A percentile compares a stretch with the other conserved stretches of the same genome.
phyloP scores from a whole-genome alignment of 805 yeast species.

The Metschnikowia reukaufii region DNA sequence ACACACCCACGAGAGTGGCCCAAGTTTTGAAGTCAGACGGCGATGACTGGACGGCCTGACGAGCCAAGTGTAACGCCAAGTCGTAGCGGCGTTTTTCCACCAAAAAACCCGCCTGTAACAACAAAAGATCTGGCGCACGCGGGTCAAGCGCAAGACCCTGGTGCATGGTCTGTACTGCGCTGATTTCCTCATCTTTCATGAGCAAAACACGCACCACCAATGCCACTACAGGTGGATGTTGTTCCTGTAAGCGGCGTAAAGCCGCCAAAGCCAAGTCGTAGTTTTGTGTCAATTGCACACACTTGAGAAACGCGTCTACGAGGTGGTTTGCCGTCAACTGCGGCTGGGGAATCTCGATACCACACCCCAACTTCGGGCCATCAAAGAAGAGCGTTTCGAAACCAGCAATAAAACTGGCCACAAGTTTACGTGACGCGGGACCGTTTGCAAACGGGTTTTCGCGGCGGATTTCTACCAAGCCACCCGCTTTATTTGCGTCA shows the following conservation, averaged over 20 bases:
- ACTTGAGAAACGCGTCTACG: constrained; percentile 70
- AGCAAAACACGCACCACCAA: constrained; percentile 55
- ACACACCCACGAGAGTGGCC: constrained; percentile 64
- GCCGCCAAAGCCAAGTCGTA: constrained; percentile 62
- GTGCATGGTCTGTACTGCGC: constrained; percentile 53
- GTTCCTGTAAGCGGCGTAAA: constrained; percentile 49
- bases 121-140: constrained; percentile 54
- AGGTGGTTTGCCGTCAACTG: constrained; percentile 63
- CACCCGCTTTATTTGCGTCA: constrained; percentile 49
- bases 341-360: constrained; percentile 68
- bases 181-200: constrained; percentile 57
- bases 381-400: constrained; percentile 65
- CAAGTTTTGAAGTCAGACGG: constrained; percentile 79
- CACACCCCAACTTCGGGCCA: constrained; percentile 67
- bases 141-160: constrained; percentile 50
- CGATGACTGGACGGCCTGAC: constrained; percentile 63
- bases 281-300: constrained; percentile 62
- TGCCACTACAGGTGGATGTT: constrained; percentile 58
- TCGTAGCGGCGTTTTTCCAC: constrained; percentile 51
- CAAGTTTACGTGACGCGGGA: constrained; percentile 43
- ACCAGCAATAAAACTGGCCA: constrained; percentile 54
- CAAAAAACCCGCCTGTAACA: constrained; percentile 60
- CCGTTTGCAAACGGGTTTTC: constrained; percentile 67
- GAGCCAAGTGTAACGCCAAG: constrained; percentile 58
- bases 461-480: constrained; percentile 81